A percentile compares a stretch with the other conserved stretches of the same genome.
Evolutionary conservation across 768 basidiomycete species (phyloP).

Genomic region (Suillus subaureus): DNA sequence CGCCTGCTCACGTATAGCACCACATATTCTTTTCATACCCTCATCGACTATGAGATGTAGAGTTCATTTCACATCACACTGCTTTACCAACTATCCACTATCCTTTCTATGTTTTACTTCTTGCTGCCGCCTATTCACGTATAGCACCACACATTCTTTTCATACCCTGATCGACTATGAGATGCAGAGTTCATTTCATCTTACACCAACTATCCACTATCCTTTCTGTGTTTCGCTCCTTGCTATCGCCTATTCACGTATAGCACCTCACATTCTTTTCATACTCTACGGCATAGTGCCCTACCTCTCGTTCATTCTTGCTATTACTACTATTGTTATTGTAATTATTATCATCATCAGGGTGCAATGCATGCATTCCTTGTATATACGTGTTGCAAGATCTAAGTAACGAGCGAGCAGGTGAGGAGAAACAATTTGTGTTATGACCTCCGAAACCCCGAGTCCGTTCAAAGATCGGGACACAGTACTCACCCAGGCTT

Average conservation of each 20-base stretch:
- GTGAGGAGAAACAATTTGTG: not conserved
- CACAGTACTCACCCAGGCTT: not conserved
- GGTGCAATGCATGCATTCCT: not conserved
- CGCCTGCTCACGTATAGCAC: not conserved
- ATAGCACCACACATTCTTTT: not conserved
- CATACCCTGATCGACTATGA: not conserved
- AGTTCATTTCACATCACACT: not conserved
- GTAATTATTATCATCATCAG: not conserved
- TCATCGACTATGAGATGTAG: not conserved
- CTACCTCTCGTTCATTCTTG: not conserved
- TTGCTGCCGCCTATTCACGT: not conserved
- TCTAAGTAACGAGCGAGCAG: not conserved
- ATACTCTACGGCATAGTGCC: not conserved
- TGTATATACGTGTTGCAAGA: not conserved
- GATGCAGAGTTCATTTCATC: not conserved
- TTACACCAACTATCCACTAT: not conserved
- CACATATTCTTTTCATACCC: not conserved
- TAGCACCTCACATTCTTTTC: not conserved
- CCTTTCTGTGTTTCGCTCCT: not conserved
- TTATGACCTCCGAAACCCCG: not conserved
- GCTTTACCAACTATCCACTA: not conserved
- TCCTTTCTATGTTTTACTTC: not conserved
- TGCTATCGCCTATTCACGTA: not conserved
- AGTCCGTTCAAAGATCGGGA: not conserved
- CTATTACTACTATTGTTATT: not conserved